Percentiles rank a stretch among this genome's conserved stretches.
Conservation (phyloP, 768 basidiomycete species). For the Pholiota molesta region DNA sequence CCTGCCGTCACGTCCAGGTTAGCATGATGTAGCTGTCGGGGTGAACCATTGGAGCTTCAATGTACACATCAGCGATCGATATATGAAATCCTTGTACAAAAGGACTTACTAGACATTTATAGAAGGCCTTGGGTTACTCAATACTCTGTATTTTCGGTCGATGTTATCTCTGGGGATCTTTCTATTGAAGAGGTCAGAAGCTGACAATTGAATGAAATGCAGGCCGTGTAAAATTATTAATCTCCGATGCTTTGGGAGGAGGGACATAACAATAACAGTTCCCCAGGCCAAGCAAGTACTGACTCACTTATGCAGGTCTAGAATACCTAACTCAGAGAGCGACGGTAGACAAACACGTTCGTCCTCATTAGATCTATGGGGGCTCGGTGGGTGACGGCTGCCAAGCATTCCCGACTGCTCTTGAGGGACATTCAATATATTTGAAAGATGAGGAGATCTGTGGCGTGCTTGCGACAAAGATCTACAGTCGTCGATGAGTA, state of each 20-base stretch:
- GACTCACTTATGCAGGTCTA: conserved; percentile 6
- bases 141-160: background rate
- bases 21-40: background rate
- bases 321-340: conserved; percentile 7
- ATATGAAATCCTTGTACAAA: background rate
- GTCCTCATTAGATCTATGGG: background rate
- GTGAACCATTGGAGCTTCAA: background rate
- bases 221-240: background rate
- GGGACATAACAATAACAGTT: background rate
- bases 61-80: background rate
- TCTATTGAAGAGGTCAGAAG: background rate
- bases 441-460: conserved; percentile 1
- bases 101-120: background rate
- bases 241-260: background rate
- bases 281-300: background rate
- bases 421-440: background rate
- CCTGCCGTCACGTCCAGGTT: background rate
- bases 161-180: conserved; percentile 3
- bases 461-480: background rate
- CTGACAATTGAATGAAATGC: background rate
- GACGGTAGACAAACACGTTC: background rate
- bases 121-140: conserved; percentile 4
- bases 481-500: background rate
- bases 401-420: background rate
- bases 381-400: background rate